Percentiles rank a stretch among this genome's conserved stretches.
These are phyloP conservation scores for Fusarium sp. DNA, from an alignment of 2,329 filamentous ascomycete genomes.

Conservation along the genomic window DNA sequence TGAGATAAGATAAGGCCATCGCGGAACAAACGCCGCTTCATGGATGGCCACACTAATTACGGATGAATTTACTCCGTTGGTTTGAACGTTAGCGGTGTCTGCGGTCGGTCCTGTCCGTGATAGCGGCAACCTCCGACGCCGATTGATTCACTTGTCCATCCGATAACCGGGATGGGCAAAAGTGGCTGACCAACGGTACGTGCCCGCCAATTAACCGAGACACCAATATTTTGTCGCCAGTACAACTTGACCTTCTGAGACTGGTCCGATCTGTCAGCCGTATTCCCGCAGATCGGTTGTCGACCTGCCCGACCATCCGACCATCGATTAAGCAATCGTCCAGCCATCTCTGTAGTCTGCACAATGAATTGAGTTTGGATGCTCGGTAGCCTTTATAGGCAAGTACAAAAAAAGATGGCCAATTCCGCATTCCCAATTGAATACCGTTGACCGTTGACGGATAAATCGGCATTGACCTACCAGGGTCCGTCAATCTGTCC, in stretches of 20 bases:
- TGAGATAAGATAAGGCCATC: background rate
- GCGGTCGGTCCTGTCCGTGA: background rate
- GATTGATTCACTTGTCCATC: background rate
- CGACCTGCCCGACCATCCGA: background rate
- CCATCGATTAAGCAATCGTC: background rate
- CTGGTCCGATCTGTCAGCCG: background rate
- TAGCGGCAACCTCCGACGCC: background rate
- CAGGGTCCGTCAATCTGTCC: background rate
- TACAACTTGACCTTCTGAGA: background rate
- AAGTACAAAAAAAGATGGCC: background rate
- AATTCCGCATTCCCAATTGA: conserved; percentile 4
- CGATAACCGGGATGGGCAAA: background rate
- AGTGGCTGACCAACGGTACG: too few species aligned
- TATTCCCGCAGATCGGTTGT: background rate
- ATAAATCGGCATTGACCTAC: conserved; percentile 16
- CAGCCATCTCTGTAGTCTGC: background rate
- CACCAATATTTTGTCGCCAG: background rate
- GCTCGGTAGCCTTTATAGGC: conserved; percentile 17
- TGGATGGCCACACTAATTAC: background rate
- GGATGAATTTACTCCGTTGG: background rate
- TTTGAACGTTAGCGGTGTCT: too few species aligned
- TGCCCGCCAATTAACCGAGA: background rate
- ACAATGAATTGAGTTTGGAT: background rate
- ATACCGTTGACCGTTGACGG: conserved; percentile 1
- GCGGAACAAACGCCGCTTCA: background rate